Evolutionary conservation across 2,329 filamentous ascomycete species (phyloP), one percentile per base, ranked within the genome.

Genomic region (Colletotrichum sp.): DNA sequence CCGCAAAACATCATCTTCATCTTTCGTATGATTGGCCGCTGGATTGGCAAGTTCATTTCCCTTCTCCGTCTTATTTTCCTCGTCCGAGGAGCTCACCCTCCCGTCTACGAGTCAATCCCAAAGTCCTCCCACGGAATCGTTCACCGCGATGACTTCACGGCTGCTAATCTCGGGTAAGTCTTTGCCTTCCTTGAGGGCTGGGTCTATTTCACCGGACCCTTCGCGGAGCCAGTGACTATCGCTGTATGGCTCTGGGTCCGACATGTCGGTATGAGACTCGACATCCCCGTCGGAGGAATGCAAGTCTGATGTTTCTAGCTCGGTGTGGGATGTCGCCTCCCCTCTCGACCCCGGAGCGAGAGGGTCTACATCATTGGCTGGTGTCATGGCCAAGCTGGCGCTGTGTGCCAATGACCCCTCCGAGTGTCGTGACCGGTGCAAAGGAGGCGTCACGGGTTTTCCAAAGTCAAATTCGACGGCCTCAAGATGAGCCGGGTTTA

Each of bases 81-180:
- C 77, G 77, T 77, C 75, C 65, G 77, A 78, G 75, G 77, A 78
- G 77, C 77, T 78, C 77, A 78, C 77, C 77, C 77, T 77, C 75
- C 77, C 75, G 10, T 78, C 77, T 62, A 78, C 77, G 62, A 77
- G 77, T 78, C 77, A 78, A 77, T 77, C 77, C 77, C 75, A 78
- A 12, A 78, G 75, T 16, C 77, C 77, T 26, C 68, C 62, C 18
- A 63, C 39, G 2, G 68, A 68, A 13, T 75, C 76, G 18, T 55
- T 32, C n/a, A 59, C 73, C n/a, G 67, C 26, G 18, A 70, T 65
- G 16, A 76, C 22, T 32, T 72, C 73, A 9, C 65, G 69, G 60
- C 72, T 76, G 68, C 72, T 66, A 5, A 68, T n/a, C 24, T 65
- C 73, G 18, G 68, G 52, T 15, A 67, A 7, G 32, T 55, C 62